Percentiles rank a stretch among this genome's conserved stretches.
Conservation (phyloP, 2,329 filamentous ascomycete species). For the Diaporthe batatas region DNA sequence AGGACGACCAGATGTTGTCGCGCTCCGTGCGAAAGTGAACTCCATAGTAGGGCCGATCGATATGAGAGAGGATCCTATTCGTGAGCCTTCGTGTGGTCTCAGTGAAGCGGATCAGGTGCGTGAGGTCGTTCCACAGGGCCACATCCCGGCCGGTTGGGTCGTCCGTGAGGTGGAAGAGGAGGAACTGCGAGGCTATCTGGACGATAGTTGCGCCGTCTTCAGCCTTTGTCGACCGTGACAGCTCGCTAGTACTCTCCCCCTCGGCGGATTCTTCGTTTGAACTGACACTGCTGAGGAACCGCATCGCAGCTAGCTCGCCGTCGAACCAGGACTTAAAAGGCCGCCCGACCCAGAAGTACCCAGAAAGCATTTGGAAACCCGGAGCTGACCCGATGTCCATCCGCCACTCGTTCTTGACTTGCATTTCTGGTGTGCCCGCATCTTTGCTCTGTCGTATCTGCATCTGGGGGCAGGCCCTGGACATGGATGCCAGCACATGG, state of each 20-base stretch:
- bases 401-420: constrained; percentile 32
- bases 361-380: constrained; percentile 22
- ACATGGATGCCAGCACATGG: constrained; percentile 45
- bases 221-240: background rate
- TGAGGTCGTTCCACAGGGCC: constrained; percentile 52
- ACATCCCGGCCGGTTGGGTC: constrained; percentile 52
- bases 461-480: constrained; percentile 48
- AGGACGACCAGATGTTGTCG: constrained; percentile 54
- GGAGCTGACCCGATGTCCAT: constrained; percentile 33
- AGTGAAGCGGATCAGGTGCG: constrained; percentile 50
- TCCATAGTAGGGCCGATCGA: constrained; percentile 50
- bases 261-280: constrained; percentile 33
- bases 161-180: constrained; percentile 54
- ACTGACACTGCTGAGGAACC: constrained; percentile 16
- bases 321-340: constrained; percentile 40
- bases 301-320: constrained; percentile 17
- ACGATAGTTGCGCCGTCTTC: constrained; percentile 49
- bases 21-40: constrained; percentile 54
- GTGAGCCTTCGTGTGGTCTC: constrained; percentile 47
- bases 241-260: constrained; percentile 39
- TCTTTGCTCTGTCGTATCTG: constrained; percentile 45
- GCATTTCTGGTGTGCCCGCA: constrained; percentile 24
- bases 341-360: constrained; percentile 40
- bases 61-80: constrained; percentile 44
- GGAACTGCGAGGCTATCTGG: constrained; percentile 49